A percentile compares a stretch with the other conserved stretches of the same genome.
phyloP scores from a whole-genome alignment of 1,284 basidiomycete species.

The Ustilago sp. region DNA sequence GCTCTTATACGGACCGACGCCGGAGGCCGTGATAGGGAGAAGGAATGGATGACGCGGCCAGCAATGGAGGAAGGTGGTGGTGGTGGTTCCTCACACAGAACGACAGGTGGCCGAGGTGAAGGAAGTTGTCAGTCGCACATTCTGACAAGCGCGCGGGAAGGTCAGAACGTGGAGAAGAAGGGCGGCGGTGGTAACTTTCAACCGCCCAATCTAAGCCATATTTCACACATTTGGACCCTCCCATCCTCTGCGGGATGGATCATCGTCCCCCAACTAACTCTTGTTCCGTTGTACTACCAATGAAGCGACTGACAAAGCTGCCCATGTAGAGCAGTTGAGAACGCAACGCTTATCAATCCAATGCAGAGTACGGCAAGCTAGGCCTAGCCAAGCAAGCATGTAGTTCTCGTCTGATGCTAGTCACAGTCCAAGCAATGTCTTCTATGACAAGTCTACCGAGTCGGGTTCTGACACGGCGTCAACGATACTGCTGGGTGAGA shows the following conservation, averaged over 20 bases:
- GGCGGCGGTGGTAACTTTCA: not conserved
- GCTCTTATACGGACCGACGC: no score
- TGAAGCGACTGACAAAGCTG: no score
- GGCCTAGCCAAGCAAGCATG: no score
- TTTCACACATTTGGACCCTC: not conserved
- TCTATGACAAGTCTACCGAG: no score
- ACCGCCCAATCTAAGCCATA: not conserved
- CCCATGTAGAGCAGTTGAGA: no score
- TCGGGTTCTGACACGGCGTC: no score
- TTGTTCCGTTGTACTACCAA: no score
- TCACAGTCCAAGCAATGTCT: no score
- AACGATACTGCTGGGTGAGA: not conserved
- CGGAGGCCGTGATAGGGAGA: not conserved
- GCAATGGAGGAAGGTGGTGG: not conserved
- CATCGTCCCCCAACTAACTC: no score
- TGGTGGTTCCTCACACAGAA: not conserved
- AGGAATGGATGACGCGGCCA: conserved; percentile 12
- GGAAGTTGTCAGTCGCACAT: not conserved
- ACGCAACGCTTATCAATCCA: no score
- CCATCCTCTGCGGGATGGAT: not conserved
- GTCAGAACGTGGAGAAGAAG: not conserved
- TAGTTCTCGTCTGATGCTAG: no score
- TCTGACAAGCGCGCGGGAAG: not conserved
- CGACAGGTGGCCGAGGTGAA: not conserved
- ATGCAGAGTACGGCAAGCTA: no score